Evolutionary conservation across 805 yeast species (phyloP).

Genomic region (Yarrowia osloensis): DNA sequence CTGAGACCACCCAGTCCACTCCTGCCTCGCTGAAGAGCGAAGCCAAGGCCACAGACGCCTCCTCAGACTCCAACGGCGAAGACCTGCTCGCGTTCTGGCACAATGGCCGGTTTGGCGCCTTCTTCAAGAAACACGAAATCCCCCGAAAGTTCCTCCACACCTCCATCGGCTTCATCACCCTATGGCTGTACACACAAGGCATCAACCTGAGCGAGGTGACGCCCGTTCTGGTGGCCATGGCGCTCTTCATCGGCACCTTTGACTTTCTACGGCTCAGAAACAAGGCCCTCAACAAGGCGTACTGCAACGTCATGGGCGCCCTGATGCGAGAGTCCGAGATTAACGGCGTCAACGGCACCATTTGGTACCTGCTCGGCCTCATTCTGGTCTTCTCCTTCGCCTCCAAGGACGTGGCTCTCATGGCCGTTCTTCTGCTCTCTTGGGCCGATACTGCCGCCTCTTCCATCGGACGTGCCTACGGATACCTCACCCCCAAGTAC

Average conservation of each 20-base stretch:
- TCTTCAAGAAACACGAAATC: constrained; percentile 77
- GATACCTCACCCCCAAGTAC: constrained; percentile 77
- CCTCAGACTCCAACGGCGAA: neutral
- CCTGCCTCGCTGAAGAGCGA: neutral
- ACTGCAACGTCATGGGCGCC: constrained; percentile 71
- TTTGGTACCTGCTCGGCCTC: constrained; percentile 84
- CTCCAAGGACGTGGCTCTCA: constrained; percentile 77
- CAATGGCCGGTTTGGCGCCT: constrained; percentile 47
- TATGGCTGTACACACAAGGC: constrained; percentile 69
- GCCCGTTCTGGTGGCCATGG: constrained; percentile 57
- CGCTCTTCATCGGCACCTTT: constrained; percentile 56
- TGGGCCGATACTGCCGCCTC: constrained; percentile 99
- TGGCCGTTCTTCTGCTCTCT: constrained; percentile 77
- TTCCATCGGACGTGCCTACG: constrained; percentile 84
- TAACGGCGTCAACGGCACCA: constrained; percentile 70
- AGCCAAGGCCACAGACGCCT: neutral
- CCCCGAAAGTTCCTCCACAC: constrained; percentile 88
- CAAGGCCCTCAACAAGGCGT: constrained; percentile 61
- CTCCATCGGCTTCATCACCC: constrained; percentile 80
- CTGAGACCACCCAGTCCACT: neutral
- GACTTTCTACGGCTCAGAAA: constrained; percentile 69
- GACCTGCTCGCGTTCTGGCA: constrained; percentile 24
- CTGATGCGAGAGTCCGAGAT: constrained; percentile 85
- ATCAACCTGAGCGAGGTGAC: constrained; percentile 58
- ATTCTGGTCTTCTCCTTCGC: constrained; percentile 66